phyloP scores from a whole-genome alignment of 148 eudicot species.

The Suaeda aralocaspica region DNA sequence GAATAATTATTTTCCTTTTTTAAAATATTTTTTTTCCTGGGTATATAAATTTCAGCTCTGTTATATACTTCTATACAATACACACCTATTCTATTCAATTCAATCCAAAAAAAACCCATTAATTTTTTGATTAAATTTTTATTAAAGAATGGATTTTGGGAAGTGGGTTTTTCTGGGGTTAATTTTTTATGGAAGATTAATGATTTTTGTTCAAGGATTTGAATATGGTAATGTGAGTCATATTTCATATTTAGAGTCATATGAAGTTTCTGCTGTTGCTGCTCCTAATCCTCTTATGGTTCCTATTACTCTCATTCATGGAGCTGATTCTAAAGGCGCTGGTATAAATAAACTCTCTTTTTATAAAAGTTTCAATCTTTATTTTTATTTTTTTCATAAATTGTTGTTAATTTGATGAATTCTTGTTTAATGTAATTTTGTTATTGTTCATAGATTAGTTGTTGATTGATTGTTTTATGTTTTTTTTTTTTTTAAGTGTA shows the following conservation, averaged over 20 bases:
- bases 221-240: constrained; percentile 42
- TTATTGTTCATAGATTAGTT: no score
- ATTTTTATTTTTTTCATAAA: no score
- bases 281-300: constrained; percentile 56
- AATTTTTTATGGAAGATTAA: constrained; percentile 16
- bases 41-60: background rate
- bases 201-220: constrained; percentile 34
- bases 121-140: background rate
- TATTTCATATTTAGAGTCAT: constrained; percentile 41
- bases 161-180: constrained; percentile 35
- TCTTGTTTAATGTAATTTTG: no score
- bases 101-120: background rate
- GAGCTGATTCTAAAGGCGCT: constrained; percentile 91
- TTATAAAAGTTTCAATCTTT: background rate
- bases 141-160: constrained; percentile 26
- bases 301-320: constrained; percentile 64
- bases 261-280: constrained; percentile 41
- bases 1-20: background rate
- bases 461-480: no score
- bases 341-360: constrained; percentile 41
- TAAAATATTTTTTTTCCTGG: constrained; percentile 14
- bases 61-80: background rate
- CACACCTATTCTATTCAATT: no score
- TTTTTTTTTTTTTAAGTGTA: background rate
- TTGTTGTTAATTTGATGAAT: no score